Percentiles rank a stretch among this genome's conserved stretches.
These are phyloP conservation scores for Chenopodium berlandieri DNA, from an alignment of 148 eudicot genomes.

Conservation along the genomic window DNA sequence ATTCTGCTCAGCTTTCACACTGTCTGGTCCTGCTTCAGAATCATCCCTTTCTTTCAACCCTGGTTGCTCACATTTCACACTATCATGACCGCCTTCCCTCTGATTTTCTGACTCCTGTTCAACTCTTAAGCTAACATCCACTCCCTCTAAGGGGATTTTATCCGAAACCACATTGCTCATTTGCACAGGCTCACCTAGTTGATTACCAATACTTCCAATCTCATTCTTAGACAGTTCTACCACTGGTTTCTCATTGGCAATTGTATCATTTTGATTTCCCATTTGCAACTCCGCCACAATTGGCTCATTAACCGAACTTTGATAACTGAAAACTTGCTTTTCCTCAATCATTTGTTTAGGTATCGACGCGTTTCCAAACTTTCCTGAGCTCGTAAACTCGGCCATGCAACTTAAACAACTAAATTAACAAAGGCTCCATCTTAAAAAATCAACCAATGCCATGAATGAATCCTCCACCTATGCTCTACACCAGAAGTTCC, in stretches of 20 bases:
- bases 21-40: constrained; percentile 28
- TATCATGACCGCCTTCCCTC: constrained; percentile 3
- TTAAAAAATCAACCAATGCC: neutral
- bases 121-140: neutral
- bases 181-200: neutral
- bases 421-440: neutral
- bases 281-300: neutral
- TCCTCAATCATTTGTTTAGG: neutral
- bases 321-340: neutral
- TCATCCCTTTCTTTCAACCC: constrained; percentile 14
- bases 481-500: neutral
- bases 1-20: constrained; percentile 11
- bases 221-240: constrained; percentile 9
- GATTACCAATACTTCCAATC: neutral
- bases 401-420: neutral
- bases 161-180: constrained; percentile 1
- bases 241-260: neutral
- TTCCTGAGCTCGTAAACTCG: constrained; percentile 3
- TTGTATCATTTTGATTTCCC: neutral
- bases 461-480: neutral
- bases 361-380: neutral
- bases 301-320: neutral
- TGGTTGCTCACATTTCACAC: constrained; percentile 17
- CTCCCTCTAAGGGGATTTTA: neutral
- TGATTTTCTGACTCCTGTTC: constrained; percentile 7